Base-by-base conservation (phyloP, 2,329 filamentous ascomycete genomes). In the Coniosporium tulheliwenetii region DNA sequence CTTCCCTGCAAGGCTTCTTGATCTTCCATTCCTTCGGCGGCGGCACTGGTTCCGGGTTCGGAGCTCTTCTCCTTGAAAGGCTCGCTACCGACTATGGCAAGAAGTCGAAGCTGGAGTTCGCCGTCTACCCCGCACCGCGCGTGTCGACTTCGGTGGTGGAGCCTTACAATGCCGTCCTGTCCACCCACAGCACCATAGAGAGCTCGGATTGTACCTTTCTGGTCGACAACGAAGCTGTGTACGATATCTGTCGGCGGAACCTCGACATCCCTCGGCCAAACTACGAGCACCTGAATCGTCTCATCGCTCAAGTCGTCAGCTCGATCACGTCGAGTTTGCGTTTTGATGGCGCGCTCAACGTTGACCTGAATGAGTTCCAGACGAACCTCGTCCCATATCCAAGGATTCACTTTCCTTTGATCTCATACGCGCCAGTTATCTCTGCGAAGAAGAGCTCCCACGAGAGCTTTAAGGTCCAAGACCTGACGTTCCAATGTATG, bases 401-500 rank as follows among this genome's bases (percentile, higher is more conserved):
- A 31, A 77, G 78, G 59, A 82, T 83, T 49, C 78, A 82, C 67
- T 83, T 81, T 62, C 79, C 79, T 40, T 64, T 82, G 37, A 80
- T 82, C 65, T 79, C 74, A 65, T 82, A 82, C 56, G 77, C 79
- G 9, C 78, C 78, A 30, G 78, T 83, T 50, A 70, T 82, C 48
- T 81, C 77, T 15, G 75, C 77, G 44, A 70, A 73, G 67, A 84
- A 83, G 73, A 85, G 81, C 62, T 75, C 78, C 38, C 84, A 91
- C 57, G 84, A 91, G 69, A 85, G 81, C 69, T 87, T 87, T 76
- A 85, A 85, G 70, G 79, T 86, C 41, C 73, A 77, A 46, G 85
- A 91, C 49, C 64, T 82, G 47, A 82, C 78, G 56, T 77, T 81
- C 65, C 77, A 81, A 61, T 81, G 78, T 81, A 68, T 56, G 73